Base-by-base conservation (phyloP, 2,329 filamentous ascomycete genomes). In the Pestalotiopsis sp. region DNA sequence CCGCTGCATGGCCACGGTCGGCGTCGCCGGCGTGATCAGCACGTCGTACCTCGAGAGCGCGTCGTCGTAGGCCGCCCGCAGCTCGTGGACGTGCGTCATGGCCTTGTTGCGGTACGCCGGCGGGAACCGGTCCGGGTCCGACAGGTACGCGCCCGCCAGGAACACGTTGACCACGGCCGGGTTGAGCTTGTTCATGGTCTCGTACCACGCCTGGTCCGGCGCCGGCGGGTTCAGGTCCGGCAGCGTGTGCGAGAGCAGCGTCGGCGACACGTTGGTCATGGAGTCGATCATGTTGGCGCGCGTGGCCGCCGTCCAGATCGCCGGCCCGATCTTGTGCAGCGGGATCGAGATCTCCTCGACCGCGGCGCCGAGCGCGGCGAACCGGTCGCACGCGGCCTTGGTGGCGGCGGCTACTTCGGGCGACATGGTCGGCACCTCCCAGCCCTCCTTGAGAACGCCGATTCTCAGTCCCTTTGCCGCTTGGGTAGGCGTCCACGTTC, bases 331-430 rank as follows among this genome's bases (percentile, higher is more conserved):
- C n/a, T 76, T 71, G 73, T 88, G 85, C 72, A 86, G 78, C 1
- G 85, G 84, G 5, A 86, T 76, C 1, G 80, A 83, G 2, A 86
- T 74, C 27, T 85, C 81, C n/a, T 78, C 73, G 11, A 86, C 82
- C 2, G 75, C 73, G 2, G 83, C 84, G 2, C 84, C 84, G 14
- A 82, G 77, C 5, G 77, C 71, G 17, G 72, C 70, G 70, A 86
- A 66, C 4, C 65, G 82, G 20, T 76, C 72, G 0, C 72, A 74
- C 3, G 81, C 82, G 1, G 80, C 77, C 23, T 74, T 67, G n/a
- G 85, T 80, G 1, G 75, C 75, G 4, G 74, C 73, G 3, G 75
- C 75, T 0, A 86, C 82, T 45, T 81, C 74, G 1, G 75, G 64
- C 36, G 80, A 78, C 2, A 84, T 75, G 3, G 80, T 80, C 0